Evolutionary conservation across 2,329 filamentous ascomycete species (phyloP).

Genomic region (Colletotrichum sansevieriae): DNA sequence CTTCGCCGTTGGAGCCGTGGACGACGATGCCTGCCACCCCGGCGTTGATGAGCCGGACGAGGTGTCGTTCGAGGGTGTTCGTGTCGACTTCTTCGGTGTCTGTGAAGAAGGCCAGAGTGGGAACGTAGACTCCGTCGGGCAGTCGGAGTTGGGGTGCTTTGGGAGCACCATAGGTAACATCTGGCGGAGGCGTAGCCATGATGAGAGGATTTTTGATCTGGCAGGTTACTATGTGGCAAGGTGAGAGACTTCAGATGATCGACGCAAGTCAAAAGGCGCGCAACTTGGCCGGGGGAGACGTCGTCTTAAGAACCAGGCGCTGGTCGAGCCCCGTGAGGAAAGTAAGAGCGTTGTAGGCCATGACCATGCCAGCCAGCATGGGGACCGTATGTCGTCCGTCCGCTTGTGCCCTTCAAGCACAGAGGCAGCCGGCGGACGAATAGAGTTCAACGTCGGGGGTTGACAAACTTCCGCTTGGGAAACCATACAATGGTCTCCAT

Average conservation of each 20-base stretch:
- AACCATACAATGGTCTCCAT: background rate
- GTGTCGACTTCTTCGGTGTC: slow-evolving; percentile 51
- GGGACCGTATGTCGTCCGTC: background rate
- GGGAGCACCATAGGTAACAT: slow-evolving; percentile 20
- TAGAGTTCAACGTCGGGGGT: slow-evolving; percentile 1
- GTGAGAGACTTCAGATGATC: too few relatives aligned
- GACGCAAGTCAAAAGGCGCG: too few relatives aligned
- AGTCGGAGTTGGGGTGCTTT: slow-evolving; percentile 30
- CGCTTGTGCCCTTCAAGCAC: background rate
- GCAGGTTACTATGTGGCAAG: too few relatives aligned
- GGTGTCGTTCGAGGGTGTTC: slow-evolving; percentile 49
- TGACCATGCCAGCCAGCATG: too few relatives aligned
- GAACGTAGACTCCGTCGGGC: slow-evolving; percentile 52
- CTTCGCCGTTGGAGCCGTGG: slow-evolving; percentile 81
- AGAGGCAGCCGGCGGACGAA: background rate
- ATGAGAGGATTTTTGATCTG: background rate
- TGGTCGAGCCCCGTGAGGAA: background rate
- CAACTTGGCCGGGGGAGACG: too few relatives aligned
- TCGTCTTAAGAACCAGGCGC: too few relatives aligned
- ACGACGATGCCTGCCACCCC: slow-evolving; percentile 77
- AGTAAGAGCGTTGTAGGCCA: background rate
- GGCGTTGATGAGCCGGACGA: slow-evolving; percentile 59
- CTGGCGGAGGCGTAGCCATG: background rate
- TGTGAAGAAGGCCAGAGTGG: slow-evolving; percentile 54
- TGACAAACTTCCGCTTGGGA: background rate